Evolutionary conservation across 2,329 filamentous ascomycete species (phyloP).

Genomic region (Teratosphaeria zuluensis): DNA sequence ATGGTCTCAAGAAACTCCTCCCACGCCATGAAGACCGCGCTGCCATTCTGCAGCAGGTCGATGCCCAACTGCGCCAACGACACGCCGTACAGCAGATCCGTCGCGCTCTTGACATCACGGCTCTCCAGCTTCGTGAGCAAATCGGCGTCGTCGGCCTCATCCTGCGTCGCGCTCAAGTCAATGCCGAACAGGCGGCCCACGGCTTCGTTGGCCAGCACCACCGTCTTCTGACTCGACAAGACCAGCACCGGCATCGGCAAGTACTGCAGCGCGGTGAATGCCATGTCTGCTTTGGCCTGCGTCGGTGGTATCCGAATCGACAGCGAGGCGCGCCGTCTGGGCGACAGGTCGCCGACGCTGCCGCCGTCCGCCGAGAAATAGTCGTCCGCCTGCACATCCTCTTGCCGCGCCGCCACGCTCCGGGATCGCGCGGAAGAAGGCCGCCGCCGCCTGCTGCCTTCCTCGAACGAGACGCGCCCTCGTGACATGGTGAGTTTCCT

Average conservation of each 20-base stretch:
- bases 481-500: neutral
- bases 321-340: constrained; percentile 16
- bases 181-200: constrained; percentile 61
- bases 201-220: constrained; percentile 65
- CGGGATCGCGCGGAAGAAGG: neutral
- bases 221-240: constrained; percentile 57
- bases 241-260: constrained; percentile 64
- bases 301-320: constrained; percentile 25
- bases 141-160: constrained; percentile 5
- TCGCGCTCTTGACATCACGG: constrained; percentile 30
- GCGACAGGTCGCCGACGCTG: constrained; percentile 11
- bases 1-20: constrained; percentile 38
- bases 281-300: constrained; percentile 29
- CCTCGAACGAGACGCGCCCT: constrained; percentile 5
- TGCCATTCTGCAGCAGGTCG: constrained; percentile 61
- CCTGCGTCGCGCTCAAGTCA: constrained; percentile 24
- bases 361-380: constrained; percentile 22
- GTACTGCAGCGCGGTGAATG: constrained; percentile 62
- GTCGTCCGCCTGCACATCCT: constrained; percentile 8
- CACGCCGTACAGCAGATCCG: constrained; percentile 55
- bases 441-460: neutral
- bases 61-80: constrained; percentile 61
- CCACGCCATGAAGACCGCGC: constrained; percentile 42
- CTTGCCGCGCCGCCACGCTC: neutral
- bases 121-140: constrained; percentile 8